A percentile compares a stretch with the other conserved stretches of the same genome.
Conservation (phyloP, 768 basidiomycete species). For the Mycena filopes region DNA sequence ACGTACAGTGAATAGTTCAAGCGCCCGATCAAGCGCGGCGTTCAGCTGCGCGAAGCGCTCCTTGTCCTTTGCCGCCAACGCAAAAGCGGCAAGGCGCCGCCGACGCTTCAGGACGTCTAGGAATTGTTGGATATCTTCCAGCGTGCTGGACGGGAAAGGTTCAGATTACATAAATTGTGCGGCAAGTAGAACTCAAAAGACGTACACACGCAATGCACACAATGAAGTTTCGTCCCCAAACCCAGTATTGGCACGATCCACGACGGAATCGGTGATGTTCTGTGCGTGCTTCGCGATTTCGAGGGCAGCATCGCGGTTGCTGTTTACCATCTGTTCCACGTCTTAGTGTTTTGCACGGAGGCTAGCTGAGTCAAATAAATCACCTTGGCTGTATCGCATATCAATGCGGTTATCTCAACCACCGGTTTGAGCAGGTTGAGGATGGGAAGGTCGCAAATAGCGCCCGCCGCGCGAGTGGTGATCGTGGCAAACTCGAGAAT, state of each 20-base stretch:
- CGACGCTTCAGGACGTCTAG: background rate
- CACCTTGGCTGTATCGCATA: slow-evolving; percentile 11
- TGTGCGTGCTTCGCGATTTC: background rate
- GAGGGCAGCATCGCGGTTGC: background rate
- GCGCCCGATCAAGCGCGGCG: background rate
- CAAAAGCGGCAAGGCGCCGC: background rate
- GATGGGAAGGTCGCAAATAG: background rate
- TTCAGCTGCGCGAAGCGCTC: background rate
- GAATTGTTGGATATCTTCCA: background rate
- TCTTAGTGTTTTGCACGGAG: background rate
- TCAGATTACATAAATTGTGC: too few relatives aligned
- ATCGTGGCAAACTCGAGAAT: background rate
- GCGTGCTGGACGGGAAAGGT: background rate
- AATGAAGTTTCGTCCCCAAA: background rate
- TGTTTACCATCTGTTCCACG: background rate
- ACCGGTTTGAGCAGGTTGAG: background rate
- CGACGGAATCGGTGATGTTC: background rate
- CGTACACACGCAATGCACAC: background rate
- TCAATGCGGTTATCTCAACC: background rate
- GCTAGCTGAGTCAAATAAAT: background rate
- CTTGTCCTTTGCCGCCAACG: background rate
- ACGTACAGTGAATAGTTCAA: background rate
- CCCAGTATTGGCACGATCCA: background rate
- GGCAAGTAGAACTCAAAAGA: too few relatives aligned
- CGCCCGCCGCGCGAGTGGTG: background rate